phyloP scores from a whole-genome alignment of 345 rosid genomes.

The Hibiscus syriacus region DNA sequence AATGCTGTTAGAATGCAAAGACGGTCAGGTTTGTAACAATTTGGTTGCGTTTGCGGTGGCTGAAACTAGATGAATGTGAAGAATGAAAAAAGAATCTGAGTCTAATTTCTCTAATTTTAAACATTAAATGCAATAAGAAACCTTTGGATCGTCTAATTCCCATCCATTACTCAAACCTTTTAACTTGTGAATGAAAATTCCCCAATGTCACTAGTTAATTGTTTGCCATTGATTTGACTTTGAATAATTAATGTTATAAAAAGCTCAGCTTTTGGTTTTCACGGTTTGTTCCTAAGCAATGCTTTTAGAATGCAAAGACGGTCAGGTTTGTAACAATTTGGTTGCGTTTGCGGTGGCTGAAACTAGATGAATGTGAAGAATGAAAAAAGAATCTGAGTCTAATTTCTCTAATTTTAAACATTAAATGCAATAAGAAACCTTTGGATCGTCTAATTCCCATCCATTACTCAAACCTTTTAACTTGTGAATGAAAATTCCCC shows the following conservation, averaged over 20 bases:
- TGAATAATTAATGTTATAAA: too few relatives aligned
- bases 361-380: not conserved
- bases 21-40: not conserved
- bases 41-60: too few relatives aligned
- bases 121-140: not conserved
- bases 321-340: not conserved
- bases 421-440: not conserved
- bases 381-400: not conserved
- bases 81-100: not conserved
- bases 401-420: not conserved
- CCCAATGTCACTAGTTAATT: not conserved
- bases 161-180: not conserved
- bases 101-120: not conserved
- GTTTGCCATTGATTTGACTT: not conserved
- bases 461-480: not conserved
- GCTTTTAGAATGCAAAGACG: not conserved
- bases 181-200: not conserved
- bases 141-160: not conserved
- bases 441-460: not conserved
- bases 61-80: not conserved
- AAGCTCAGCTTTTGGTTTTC: constrained; percentile 45
- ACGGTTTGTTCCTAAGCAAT: not conserved
- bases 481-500: not conserved
- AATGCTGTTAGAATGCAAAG: not conserved
- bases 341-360: too few relatives aligned